These are phyloP conservation scores for Trichopus zeylanicus DNA, from an alignment of 116 monocot genomes.

Conservation along the genomic window DNA sequence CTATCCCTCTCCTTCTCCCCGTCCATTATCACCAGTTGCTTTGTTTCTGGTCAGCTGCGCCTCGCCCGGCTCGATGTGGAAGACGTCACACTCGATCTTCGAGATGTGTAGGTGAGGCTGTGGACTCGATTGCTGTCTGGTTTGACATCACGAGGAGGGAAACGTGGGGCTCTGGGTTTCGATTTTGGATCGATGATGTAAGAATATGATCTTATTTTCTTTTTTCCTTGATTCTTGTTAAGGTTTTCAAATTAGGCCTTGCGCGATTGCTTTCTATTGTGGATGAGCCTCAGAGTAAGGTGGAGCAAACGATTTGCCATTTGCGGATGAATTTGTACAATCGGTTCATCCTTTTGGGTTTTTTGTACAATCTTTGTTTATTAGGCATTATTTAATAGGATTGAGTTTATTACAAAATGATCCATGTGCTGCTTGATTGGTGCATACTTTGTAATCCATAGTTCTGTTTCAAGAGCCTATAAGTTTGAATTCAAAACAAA, in stretches of 20 bases:
- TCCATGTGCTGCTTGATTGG: too few relatives aligned
- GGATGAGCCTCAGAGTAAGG: slow-evolving; percentile 17
- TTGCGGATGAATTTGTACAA: not conserved
- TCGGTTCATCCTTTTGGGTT: not conserved
- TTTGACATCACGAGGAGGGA: too few relatives aligned
- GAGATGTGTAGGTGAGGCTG: not conserved
- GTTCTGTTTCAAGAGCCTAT: slow-evolving; percentile 42
- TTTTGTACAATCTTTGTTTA: not conserved
- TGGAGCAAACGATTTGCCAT: slow-evolving; percentile 15
- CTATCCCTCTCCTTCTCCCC: not conserved
- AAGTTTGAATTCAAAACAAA: slow-evolving; percentile 44
- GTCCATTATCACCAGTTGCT: not conserved
- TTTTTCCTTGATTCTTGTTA: not conserved
- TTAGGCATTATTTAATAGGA: too few relatives aligned
- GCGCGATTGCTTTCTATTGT: slow-evolving; percentile 31
- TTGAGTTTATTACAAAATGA: not conserved
- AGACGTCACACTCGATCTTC: not conserved
- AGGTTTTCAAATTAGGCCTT: slow-evolving; percentile 40
- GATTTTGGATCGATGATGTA: too few relatives aligned
- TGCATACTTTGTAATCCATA: slow-evolving; percentile 23
- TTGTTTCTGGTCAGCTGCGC: not conserved
- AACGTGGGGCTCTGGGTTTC: not conserved
- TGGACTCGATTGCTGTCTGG: too few relatives aligned
- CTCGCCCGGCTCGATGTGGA: not conserved
- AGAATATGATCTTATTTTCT: too few relatives aligned